Base-by-base conservation (phyloP, 305 asterid genomes). In the Fraxinus angustifolia region DNA sequence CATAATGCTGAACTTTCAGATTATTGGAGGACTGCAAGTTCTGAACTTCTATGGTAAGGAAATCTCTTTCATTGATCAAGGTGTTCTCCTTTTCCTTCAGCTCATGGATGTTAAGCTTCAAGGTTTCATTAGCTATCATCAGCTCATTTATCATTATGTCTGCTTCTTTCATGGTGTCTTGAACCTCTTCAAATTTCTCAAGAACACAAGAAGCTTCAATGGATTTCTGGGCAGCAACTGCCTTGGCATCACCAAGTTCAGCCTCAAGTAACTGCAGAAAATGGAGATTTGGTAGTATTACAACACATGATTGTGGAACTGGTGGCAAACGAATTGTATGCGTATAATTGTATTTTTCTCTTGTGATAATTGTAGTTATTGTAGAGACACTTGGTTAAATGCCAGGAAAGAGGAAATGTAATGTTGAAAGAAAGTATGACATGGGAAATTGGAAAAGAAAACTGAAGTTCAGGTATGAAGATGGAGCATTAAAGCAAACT, bases 121-220 rank as follows among this genome's bases (percentile, higher is more conserved):
- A 84, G 80, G 92, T 83, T 87, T 94, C 94, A 83, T 94, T 94
- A 78, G 97, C 97, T 87, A 93, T 93, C 93, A 96, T 82, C 87
- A 94, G 87, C 84, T 93, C 96, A 85, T 94, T 96, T 83, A 96
- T 89, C 92, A 92, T 94, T 80, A 92, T 88, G 90, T 94, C 98
- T 73, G 99, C 98, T 85, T 94, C 98, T 81, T 87, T 91, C 89
- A 96, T 80, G 35, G 97, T 96, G 78, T 92, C 95, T 87, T 94
- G 99, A 80, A 90, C 93, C 90, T 94, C 99, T 88, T 87, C 97
- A 83, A 93, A 94, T 89, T 96, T 96, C 78, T 91, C 92, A 80
- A 94, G 90, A 87, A 94, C 75, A 81, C 96, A 94, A 34, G 94
- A 87, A 58, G 98, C 97, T 87, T 96, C 99, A 42, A 94, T 91